A percentile compares a stretch with the other conserved stretches of the same genome.
Conservation (phyloP, 768 basidiomycete species). For the Daedaleopsis nitida region DNA sequence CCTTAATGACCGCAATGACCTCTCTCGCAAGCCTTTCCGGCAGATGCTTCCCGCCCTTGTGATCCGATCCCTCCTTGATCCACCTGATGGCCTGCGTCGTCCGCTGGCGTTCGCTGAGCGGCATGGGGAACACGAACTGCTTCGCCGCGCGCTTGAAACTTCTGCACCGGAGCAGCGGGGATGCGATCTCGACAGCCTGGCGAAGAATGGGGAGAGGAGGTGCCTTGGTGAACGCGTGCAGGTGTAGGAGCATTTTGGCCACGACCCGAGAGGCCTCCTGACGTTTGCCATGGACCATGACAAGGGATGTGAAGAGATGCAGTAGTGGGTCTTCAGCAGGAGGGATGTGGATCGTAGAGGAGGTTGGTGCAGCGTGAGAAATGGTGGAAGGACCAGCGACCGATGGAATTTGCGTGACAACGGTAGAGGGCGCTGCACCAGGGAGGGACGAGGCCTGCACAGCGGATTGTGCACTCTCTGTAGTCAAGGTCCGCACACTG, state of each 20-base stretch:
- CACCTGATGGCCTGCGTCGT: constrained; percentile 68
- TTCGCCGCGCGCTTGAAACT: constrained; percentile 67
- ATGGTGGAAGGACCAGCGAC: not conserved
- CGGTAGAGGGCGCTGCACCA: not conserved
- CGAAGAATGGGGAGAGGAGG: constrained; percentile 82
- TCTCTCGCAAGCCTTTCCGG: constrained; percentile 80
- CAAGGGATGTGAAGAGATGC: constrained; percentile 59
- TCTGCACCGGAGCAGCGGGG: constrained; percentile 69
- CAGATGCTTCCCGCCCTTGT: constrained; percentile 54
- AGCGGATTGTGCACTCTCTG: constrained; percentile 5
- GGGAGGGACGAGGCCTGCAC: not conserved
- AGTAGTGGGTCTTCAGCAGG: constrained; percentile 78
- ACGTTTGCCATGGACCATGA: constrained; percentile 62
- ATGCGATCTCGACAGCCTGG: constrained; percentile 64
- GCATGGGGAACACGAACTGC: constrained; percentile 62
- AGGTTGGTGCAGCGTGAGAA: not conserved
- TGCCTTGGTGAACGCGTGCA: constrained; percentile 73
- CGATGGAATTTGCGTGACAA: not conserved
- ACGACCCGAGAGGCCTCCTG: constrained; percentile 76
- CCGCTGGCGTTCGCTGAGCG: constrained; percentile 81
- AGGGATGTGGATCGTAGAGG: constrained; percentile 50
- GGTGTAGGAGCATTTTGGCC: constrained; percentile 64
- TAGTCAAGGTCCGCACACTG: constrained; percentile 9
- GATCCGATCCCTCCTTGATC: constrained; percentile 66
- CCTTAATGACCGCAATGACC: constrained; percentile 69